Conservation (phyloP, 1,284 basidiomycete species). For the Termitomyces sp. region DNA sequence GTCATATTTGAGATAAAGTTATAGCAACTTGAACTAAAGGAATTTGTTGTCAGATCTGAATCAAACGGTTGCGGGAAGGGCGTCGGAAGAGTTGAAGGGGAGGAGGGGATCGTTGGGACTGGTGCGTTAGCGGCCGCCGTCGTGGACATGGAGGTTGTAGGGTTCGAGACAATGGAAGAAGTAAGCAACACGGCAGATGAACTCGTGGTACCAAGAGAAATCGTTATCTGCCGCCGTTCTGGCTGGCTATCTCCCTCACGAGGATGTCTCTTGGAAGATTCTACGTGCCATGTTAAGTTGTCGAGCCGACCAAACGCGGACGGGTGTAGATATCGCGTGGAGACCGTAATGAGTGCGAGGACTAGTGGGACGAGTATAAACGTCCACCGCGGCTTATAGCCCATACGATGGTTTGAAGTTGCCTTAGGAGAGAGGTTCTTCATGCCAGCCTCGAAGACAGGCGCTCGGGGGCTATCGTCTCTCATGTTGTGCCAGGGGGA, state of each 20-base stretch:
- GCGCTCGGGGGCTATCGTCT: slow-evolving; percentile 4
- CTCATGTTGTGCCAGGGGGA: slow-evolving; percentile 30
- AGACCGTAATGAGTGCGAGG: slow-evolving; percentile 48
- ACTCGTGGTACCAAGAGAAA: slow-evolving; percentile 1
- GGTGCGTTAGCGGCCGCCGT: slow-evolving; percentile 18
- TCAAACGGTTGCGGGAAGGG: slow-evolving; percentile 79
- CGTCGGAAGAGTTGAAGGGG: slow-evolving; percentile 48
- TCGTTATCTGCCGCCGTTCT: slow-evolving; percentile 16
- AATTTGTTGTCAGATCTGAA: slow-evolving; percentile 53
- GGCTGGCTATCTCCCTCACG: slow-evolving; percentile 40
- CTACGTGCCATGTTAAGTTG: slow-evolving; percentile 20
- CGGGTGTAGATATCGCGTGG: slow-evolving; percentile 46
- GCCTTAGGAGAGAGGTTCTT: slow-evolving; percentile 11
- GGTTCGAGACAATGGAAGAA: slow-evolving; percentile 3
- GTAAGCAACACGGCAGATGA: slow-evolving; percentile 4
- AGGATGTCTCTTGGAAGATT: slow-evolving; percentile 20
- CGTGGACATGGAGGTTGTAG: slow-evolving; percentile 9
- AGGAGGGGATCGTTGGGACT: slow-evolving; percentile 35
- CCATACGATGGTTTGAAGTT: slow-evolving; percentile 35
- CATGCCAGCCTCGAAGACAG: slow-evolving; percentile 8
- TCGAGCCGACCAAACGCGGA: slow-evolving; percentile 35
- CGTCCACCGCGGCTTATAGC: slow-evolving; percentile 39
- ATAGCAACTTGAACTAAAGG: slow-evolving; percentile 58
- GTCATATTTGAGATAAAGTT: slow-evolving; percentile 74
- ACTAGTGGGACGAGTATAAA: slow-evolving; percentile 49